phyloP scores from a whole-genome alignment of 1,139 yeast species.

The Diutina neorugosa region DNA sequence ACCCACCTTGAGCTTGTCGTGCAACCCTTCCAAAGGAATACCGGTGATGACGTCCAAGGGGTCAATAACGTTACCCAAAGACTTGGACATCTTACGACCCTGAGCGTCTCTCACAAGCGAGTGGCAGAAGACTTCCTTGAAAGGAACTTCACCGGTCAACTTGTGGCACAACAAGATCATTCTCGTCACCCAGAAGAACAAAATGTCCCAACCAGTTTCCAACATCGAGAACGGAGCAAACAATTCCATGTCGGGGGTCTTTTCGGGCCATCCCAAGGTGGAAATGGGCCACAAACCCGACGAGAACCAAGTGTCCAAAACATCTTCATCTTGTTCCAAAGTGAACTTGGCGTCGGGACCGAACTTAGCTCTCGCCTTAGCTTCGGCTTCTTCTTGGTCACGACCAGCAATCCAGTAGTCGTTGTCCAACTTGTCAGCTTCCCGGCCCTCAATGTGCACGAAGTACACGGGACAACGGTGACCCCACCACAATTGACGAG shows the following conservation, averaged over 20 bases:
- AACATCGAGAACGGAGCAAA: conserved; percentile 88
- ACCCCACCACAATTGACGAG: conserved; percentile 99
- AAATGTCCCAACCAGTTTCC: conserved; percentile 98
- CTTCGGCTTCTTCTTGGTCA: conserved; percentile 66
- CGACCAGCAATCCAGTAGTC: conserved; percentile 90
- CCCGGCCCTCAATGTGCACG: conserved; percentile 65
- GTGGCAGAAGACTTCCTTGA: conserved; percentile 95
- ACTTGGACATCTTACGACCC: conserved; percentile 98
- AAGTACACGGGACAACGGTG: conserved; percentile 97
- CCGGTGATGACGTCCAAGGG: conserved; percentile 92
- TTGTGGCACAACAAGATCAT: conserved; percentile 89
- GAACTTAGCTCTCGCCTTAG: conserved; percentile 66
- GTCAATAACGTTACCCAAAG: conserved; percentile 91
- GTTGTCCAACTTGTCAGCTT: conserved; percentile 49
- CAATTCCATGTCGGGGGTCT: conserved; percentile 58
- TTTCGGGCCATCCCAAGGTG: conserved; percentile 90
- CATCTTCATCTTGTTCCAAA: conserved; percentile 94
- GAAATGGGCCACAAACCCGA: conserved; percentile 98
- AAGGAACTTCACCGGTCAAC: conserved; percentile 84
- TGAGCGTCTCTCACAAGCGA: conserved; percentile 98
- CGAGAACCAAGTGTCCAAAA: conserved; percentile 96
- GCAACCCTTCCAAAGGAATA: conserved; percentile 67
- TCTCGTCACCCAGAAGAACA: conserved; percentile 97
- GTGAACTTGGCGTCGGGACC: conserved; percentile 58
- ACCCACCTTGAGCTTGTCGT: conserved; percentile 66